phyloP scores from a whole-genome alignment of 2,329 filamentous ascomycete genomes.

The Neonectria sp. region DNA sequence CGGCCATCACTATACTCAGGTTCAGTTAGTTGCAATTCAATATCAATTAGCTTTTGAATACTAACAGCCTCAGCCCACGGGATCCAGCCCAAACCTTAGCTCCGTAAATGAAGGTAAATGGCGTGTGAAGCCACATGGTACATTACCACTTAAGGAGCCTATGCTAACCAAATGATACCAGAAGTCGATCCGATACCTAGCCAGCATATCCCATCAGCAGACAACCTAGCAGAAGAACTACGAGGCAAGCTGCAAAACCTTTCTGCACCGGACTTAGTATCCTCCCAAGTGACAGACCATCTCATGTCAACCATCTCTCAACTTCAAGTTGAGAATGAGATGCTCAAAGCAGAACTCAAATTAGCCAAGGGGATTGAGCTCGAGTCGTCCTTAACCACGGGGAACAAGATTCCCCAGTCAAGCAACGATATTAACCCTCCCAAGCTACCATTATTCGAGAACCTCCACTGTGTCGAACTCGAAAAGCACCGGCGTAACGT shows the following conservation, averaged over 20 bases:
- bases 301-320: constrained; percentile 17
- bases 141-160: not conserved
- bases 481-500: too few species aligned
- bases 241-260: not conserved
- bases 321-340: constrained; percentile 24
- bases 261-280: not conserved
- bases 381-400: too few species aligned
- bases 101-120: not conserved
- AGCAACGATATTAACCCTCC: not conserved
- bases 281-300: constrained; percentile 2
- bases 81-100: not conserved
- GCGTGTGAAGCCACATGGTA: not conserved
- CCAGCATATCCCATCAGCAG: not conserved
- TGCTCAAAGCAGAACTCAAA: constrained; percentile 22
- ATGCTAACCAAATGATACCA: not conserved
- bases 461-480: not conserved
- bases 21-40: too few species aligned
- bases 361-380: not conserved
- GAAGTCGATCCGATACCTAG: not conserved
- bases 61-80: too few species aligned
- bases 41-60: too few species aligned
- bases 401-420: not conserved
- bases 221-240: constrained; percentile 11
- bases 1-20: not conserved
- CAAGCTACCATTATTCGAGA: not conserved